Conservation (phyloP, 148 eudicot genomes). For the Arctostaphylos glauca region DNA sequence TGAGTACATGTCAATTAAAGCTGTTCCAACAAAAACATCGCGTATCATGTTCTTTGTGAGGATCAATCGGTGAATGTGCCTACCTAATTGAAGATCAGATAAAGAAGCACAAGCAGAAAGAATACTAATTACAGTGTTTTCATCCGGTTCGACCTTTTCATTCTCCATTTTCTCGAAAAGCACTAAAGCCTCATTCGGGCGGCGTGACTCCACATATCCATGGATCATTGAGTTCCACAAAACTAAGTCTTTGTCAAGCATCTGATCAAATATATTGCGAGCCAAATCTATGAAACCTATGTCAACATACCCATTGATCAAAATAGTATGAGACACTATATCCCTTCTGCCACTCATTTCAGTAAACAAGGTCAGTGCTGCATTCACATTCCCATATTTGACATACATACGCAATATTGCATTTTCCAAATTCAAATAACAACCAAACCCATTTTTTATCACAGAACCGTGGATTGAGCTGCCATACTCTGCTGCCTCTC, state of each 20-base stretch:
- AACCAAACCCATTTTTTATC: slow-evolving; percentile 11
- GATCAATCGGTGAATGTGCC: slow-evolving; percentile 11
- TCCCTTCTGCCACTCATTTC: slow-evolving; percentile 21
- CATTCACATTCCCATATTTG: slow-evolving; percentile 14
- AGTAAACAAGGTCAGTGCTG: slow-evolving; percentile 10
- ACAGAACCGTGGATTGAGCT: slow-evolving; percentile 14
- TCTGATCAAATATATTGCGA: slow-evolving; percentile 19
- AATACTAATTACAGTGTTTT: slow-evolving; percentile 16
- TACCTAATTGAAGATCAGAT: slow-evolving; percentile 23
- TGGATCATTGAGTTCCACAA: slow-evolving; percentile 31
- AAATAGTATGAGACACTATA: slow-evolving; percentile 17
- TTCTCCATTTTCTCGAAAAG: slow-evolving; percentile 22
- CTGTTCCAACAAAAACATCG: slow-evolving; percentile 23
- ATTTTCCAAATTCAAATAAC: slow-evolving; percentile 20
- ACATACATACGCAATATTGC: slow-evolving; percentile 20
- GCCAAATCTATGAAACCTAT: slow-evolving; percentile 18
- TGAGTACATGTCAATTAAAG: slow-evolving; percentile 24
- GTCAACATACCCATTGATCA: slow-evolving; percentile 22
- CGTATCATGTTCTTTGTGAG: slow-evolving; percentile 16
- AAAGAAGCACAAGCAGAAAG: slow-evolving; percentile 25
- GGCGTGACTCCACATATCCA: slow-evolving; percentile 13
- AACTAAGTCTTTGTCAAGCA: slow-evolving; percentile 16
- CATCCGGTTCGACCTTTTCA: slow-evolving; percentile 13
- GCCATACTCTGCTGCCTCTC: slow-evolving; percentile 8
- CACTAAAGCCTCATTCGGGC: slow-evolving; percentile 19